Conservation (phyloP, 2,329 filamentous ascomycete species). For the Pseudogymnoascus sp. region DNA sequence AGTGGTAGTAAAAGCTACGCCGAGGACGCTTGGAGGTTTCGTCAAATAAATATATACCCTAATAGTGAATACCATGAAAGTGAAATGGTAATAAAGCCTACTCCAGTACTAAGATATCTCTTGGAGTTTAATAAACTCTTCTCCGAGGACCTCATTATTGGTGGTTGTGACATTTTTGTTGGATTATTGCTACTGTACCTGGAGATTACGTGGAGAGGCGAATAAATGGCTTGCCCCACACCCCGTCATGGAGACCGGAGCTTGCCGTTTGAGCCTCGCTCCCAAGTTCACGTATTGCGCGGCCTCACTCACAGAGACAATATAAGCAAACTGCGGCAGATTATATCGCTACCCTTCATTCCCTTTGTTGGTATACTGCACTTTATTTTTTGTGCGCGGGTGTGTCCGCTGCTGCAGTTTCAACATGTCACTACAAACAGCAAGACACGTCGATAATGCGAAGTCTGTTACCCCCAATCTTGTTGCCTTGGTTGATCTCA, state of each 20-base stretch:
- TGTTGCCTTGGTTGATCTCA: background rate
- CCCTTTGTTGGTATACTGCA: background rate
- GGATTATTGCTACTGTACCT: background rate
- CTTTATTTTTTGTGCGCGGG: background rate
- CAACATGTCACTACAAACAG: constrained; percentile 8
- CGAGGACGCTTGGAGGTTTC: background rate
- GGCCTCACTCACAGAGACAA: background rate
- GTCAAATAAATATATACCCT: background rate
- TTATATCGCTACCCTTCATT: background rate
- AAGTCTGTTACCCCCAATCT: background rate
- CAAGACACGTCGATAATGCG: constrained; percentile 8
- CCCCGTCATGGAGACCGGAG: background rate
- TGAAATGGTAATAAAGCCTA: background rate
- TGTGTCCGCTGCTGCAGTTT: background rate
- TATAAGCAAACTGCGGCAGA: background rate
- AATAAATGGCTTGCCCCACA: background rate
- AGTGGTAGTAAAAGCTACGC: background rate
- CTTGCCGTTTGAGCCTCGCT: constrained; percentile 6
- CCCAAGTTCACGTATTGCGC: constrained; percentile 1
- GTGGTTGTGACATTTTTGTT: background rate
- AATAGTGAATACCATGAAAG: background rate
- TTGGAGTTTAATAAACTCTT: background rate
- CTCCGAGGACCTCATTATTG: background rate
- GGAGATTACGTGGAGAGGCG: constrained; percentile 3
- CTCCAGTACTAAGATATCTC: background rate